Percentiles rank a stretch among this genome's conserved stretches.
Conservation (phyloP, 2,329 filamentous ascomycete species). For the Phyllosticta ampelicida region DNA sequence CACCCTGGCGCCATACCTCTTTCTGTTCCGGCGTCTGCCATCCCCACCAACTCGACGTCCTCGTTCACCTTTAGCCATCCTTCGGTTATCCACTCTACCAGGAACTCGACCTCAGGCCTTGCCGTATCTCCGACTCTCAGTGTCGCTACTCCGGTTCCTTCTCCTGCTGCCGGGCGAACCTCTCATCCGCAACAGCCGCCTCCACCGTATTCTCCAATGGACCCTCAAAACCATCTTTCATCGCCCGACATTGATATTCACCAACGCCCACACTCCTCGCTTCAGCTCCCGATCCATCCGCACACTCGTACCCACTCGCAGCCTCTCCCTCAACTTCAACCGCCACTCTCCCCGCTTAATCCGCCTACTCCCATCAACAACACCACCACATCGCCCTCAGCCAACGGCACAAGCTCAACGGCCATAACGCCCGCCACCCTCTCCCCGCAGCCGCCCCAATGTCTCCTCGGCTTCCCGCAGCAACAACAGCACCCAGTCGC, state of each 20-base stretch:
- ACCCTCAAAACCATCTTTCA: not conserved
- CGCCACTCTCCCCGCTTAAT: not conserved
- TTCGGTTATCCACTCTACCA: not conserved
- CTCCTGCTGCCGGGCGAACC: not conserved
- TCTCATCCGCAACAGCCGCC: not conserved
- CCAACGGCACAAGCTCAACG: not conserved
- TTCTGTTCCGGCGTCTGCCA: slow-evolving; percentile 22
- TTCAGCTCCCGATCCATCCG: not conserved
- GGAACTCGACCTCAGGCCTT: not conserved
- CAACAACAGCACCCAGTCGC: not conserved
- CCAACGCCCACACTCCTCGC: not conserved
- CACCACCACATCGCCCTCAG: not conserved
- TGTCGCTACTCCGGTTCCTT: not conserved
- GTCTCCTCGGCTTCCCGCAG: not conserved
- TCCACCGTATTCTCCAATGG: not conserved
- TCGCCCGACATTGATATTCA: not conserved
- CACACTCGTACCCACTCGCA: not conserved
- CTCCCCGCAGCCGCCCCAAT: not conserved
- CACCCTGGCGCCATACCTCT: slow-evolving; percentile 14
- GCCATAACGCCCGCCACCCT: not conserved
- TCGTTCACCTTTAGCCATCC: not conserved
- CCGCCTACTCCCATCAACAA: not conserved
- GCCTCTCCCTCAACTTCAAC: not conserved
- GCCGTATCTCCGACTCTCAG: not conserved
- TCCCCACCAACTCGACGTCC: slow-evolving; percentile 18